phyloP scores from a whole-genome alignment of 2,329 filamentous ascomycete species.

The Fusarium proliferatum region DNA sequence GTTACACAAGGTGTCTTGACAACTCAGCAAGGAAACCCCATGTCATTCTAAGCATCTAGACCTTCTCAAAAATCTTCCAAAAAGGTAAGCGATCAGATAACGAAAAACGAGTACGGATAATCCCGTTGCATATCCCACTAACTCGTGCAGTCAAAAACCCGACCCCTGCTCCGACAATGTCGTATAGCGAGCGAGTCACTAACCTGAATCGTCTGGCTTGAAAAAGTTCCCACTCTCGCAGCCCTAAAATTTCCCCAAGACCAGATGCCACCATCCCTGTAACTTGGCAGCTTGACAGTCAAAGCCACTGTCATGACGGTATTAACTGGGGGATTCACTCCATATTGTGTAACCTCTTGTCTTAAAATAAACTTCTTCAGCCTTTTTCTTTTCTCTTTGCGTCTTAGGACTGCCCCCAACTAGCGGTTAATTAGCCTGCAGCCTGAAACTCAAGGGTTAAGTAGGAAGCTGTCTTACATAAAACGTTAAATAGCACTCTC shows the following conservation, averaged over 20 bases:
- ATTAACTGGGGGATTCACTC: neutral
- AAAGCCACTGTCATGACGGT: neutral
- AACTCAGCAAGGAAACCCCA: neutral
- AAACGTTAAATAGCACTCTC: neutral
- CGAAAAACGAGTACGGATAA: neutral
- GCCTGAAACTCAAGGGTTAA: constrained; percentile 1
- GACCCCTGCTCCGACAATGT: neutral
- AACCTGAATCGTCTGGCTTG: neutral
- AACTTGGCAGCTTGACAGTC: neutral
- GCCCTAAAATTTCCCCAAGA: neutral
- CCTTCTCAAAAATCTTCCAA: neutral
- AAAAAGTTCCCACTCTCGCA: neutral
- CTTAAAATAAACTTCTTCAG: neutral
- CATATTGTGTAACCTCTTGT: neutral
- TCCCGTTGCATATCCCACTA: neutral
- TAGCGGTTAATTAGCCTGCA: neutral
- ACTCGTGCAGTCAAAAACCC: neutral
- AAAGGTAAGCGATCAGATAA: neutral
- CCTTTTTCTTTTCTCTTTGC: neutral
- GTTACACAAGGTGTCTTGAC: neutral
- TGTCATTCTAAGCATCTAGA: neutral
- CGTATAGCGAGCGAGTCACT: neutral
- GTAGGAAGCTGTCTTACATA: neutral
- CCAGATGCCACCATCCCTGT: neutral
- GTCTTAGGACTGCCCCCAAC: neutral